Percentiles rank a stretch among this genome's conserved stretches.
These are phyloP conservation scores for Penicillium parvum DNA, from an alignment of 495 filamentous ascomycete genomes.

Conservation along the genomic window DNA sequence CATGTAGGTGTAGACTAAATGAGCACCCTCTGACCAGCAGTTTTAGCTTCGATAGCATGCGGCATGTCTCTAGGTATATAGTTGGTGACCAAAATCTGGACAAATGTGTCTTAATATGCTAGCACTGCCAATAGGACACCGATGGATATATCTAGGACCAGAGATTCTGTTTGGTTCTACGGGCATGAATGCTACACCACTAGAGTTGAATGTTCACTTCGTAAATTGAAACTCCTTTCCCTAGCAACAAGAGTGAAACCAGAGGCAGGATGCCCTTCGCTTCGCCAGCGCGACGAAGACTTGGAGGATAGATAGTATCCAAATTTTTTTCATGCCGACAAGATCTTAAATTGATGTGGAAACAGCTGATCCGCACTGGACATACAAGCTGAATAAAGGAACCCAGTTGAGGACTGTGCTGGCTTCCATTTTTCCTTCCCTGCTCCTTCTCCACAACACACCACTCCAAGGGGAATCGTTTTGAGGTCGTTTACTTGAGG, in stretches of 20 bases:
- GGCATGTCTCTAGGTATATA: too few species aligned
- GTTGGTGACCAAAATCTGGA: too few species aligned
- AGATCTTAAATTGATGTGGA: slow-evolving; percentile 48
- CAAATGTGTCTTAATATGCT: too few species aligned
- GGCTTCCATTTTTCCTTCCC: slow-evolving; percentile 40
- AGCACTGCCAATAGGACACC: too few species aligned
- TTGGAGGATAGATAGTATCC: slow-evolving; percentile 9
- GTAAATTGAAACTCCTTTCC: slow-evolving; percentile 22
- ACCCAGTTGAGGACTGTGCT: slow-evolving; percentile 28
- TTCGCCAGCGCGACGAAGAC: slow-evolving; percentile 17
- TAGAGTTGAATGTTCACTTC: slow-evolving; percentile 17
- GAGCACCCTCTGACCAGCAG: too few species aligned
- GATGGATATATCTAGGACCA: too few species aligned
- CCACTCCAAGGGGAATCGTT: slow-evolving; percentile 42
- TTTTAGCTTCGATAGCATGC: too few species aligned
- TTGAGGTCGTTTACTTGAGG: slow-evolving; percentile 77
- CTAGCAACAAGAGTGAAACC: slow-evolving; percentile 13
- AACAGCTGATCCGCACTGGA: slow-evolving; percentile 46
- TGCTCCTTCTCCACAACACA: slow-evolving; percentile 38
- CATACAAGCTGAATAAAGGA: slow-evolving; percentile 44
- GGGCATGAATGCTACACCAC: neutral
- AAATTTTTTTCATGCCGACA: slow-evolving; percentile 40
- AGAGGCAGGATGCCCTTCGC: slow-evolving; percentile 14
- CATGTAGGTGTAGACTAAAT: too few species aligned
- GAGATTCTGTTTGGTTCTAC: too few species aligned